Base-by-base conservation (phyloP, 805 yeast genomes). In the Danielia oregonensis region DNA sequence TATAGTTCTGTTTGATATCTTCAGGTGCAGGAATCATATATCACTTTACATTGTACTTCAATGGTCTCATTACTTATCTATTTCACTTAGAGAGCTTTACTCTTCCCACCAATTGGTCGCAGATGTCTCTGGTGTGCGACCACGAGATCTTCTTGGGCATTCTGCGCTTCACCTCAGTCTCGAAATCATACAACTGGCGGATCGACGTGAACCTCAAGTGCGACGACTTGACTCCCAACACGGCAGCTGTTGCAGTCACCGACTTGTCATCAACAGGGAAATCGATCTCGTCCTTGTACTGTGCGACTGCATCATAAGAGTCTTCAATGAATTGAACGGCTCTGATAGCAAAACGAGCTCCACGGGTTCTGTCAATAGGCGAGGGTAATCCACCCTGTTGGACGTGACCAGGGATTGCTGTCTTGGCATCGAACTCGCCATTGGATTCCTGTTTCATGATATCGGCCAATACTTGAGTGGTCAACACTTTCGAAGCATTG, bases 131-230 rank as follows among this genome's bases (percentile, higher is more conserved):
- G 33, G 81, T 67, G 19, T 70, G 70, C 31, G 72, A 68, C 98
- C 98, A 93, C 62, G 84, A 87, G 32, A 88, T 81, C 38, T 70
- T 65, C 69, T 86, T 88, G 51, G 97, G 95, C 76, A 93, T 81
- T 70, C 99, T 82, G 60, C 69, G 76, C 15, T 63, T 69, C 24
- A 85, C 58, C 49, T 86, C 87, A 12, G 97, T 87, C 63, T 93
- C 97, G 55, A 68, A 82, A 55, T 89, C 95, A 63, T 85, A 89
- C 46, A 91, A 70, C 40, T 73, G 75, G 56, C 85, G 74, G 37
- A 93, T 74, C 7, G 93, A 70, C 8, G 86, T 72, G 67, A 85
- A 88, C 39, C 62, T 75, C 52, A 91, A 68, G 52, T 82, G 86
- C 10, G 94, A 79, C 30, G 86, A 77, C 55, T 78, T 76, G 42